phyloP scores from a whole-genome alignment of 768 basidiomycete species.

The Cystofilobasidium bisporidii region DNA sequence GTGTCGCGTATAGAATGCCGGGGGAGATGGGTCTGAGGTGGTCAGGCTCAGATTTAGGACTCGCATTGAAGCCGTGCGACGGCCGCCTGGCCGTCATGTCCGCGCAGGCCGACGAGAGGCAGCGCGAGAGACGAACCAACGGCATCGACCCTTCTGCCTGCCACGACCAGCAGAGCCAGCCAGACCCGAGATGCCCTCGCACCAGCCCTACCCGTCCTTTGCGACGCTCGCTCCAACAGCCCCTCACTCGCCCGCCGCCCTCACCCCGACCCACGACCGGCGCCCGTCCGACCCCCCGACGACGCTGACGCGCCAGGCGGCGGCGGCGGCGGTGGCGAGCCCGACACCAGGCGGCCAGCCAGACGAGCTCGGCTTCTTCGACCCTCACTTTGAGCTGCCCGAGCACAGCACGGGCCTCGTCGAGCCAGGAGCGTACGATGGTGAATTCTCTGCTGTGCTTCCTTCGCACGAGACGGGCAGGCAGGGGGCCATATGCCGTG shows the following conservation, averaged over 20 bases:
- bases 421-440: neutral
- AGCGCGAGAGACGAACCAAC: too few relatives aligned
- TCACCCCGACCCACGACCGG: neutral
- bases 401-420: neutral
- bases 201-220: neutral
- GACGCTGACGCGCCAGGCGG: neutral
- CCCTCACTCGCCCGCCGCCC: neutral
- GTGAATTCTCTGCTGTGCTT: neutral
- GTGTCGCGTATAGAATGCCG: too few relatives aligned
- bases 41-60: too few relatives aligned
- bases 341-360: too few relatives aligned
- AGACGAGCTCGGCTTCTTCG: conserved; percentile 1
- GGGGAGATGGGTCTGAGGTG: too few relatives aligned
- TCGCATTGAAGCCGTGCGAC: too few relatives aligned
- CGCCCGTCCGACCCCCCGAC: neutral
- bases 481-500: too few relatives aligned
- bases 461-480: too few relatives aligned
- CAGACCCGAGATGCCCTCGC: neutral
- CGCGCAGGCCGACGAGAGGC: too few relatives aligned
- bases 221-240: neutral
- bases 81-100: too few relatives aligned
- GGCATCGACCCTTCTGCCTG: too few relatives aligned
- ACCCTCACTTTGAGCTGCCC: conserved; percentile 2
- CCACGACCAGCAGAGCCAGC: too few relatives aligned
- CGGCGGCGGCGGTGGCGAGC: neutral